Evolutionary conservation across 768 basidiomycete genomes (phyloP), one percentile per base, ranked within the genome.

Genomic region (Crucibulum laeve): DNA sequence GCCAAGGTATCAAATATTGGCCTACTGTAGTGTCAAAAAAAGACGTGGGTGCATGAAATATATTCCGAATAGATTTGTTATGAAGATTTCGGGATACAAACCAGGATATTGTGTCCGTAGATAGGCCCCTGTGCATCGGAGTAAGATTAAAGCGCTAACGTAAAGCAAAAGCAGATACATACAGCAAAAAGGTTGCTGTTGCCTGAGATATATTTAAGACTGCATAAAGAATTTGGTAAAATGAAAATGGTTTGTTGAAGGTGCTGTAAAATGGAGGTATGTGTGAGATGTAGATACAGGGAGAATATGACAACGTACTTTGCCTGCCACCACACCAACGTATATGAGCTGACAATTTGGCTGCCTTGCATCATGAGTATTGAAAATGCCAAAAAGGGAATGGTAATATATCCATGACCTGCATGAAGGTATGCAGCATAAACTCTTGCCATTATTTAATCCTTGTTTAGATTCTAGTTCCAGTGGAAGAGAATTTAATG

Each of bases 1-100:
- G 15, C n/a, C 13, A 5, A 35, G n/a, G 21, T 8, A 4, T 21
- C 3, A 6, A 15, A 18, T 24, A 14, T 11, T n/a, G 4, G 41
- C 57, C 50, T 49, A 76, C 77, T 14, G 80, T 82, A 1, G 75
- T 83, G 57, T 89, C 87, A 51, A 88, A 90, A 63, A 87, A 87
- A 1, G 77, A 71, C 80, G 85, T 87, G 0, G 85, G 85, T 0
- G 86, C 84, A 56, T 77, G 73, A 54, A 85, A 80, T 19, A 85
- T 70, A 41, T 78, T 74, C 19, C 60, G 59, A 19, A 84, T 66
- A 0, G 81, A 75, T 35, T 68, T 57, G 38, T 74, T 68, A 54
- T 89, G 84, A 2, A 89, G 61, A 47, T 79, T 82, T 46, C 70
- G 70, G 1, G 84, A 84, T 3, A 80, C 81, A 42, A 73, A 68